phyloP scores from a whole-genome alignment of 495 filamentous ascomycete genomes.

The Parathielavia appendiculata region DNA sequence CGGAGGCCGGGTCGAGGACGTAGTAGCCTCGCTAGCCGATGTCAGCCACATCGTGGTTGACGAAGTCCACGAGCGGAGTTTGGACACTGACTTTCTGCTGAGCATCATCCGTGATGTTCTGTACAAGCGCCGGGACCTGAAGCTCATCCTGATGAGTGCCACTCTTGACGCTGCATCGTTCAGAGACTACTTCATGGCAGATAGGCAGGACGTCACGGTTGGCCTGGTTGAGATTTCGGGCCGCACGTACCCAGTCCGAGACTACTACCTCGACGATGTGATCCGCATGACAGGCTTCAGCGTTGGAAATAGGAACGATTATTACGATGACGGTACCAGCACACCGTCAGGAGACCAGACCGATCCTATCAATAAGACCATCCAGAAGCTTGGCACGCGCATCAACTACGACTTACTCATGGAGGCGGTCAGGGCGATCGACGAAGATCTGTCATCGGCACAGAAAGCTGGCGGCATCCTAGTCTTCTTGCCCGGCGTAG shows the following conservation, averaged over 20 bases:
- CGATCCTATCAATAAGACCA: conserved; percentile 56
- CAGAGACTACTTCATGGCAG: conserved; percentile 71
- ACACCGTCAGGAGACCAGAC: conserved; percentile 32
- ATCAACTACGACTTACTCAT: conserved; percentile 92
- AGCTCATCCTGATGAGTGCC: conserved; percentile 95
- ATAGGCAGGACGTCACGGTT: conserved; percentile 50
- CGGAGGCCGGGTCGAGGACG: conserved; percentile 67
- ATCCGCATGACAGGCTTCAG: conserved; percentile 72
- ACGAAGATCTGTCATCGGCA: conserved; percentile 56
- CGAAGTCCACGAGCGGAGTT: conserved; percentile 92
- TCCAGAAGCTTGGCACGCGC: conserved; percentile 70
- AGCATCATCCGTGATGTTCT: conserved; percentile 84
- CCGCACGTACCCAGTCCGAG: conserved; percentile 82
- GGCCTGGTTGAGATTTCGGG: conserved; percentile 80
- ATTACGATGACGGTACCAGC: conserved; percentile 33
- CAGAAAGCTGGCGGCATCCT: conserved; percentile 76
- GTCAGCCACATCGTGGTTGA: conserved; percentile 95
- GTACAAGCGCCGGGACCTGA: conserved; percentile 69
- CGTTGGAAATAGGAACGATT: conserved; percentile 33
- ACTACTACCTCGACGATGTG: conserved; percentile 88
- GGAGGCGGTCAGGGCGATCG: conserved; percentile 71
- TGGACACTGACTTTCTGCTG: conserved; percentile 92
- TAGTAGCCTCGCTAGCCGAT: conserved; percentile 74
- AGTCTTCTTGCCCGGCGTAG: conserved; percentile 81
- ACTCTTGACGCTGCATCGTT: conserved; percentile 90